Base-by-base conservation (phyloP, 768 basidiomycete species). In the Favolaschia claudopus region DNA sequence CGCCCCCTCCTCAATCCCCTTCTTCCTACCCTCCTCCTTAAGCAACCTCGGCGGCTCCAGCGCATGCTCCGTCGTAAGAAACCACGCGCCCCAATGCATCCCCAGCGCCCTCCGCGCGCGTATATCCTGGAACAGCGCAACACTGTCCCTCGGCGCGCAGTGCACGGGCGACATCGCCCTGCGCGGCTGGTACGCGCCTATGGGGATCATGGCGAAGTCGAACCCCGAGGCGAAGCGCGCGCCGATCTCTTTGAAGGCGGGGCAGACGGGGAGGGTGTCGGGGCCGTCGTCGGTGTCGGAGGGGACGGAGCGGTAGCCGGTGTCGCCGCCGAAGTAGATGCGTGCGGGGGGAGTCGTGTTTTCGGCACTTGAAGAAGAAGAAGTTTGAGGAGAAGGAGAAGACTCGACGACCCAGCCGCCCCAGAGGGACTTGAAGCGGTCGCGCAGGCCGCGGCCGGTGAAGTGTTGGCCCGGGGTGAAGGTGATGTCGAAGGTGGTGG, bases 161-260 rank as follows among this genome's bases (percentile, higher is more conserved):
- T 91, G 89, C 12, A 89, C 74, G n/a, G 81, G 73, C 13, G 81
- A 84, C 82, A 87, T 83, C 65, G 79, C 76, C 28, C 72, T 65
- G n/a, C 85, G 75, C 1, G 88, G 87, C 6, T 70, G 58, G 70
- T 88, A 89, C 8, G 85, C 87, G 4, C 90, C 83, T n/a, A 89
- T 89, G 0, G 90, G 89, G 56, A 92, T 86, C 70, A 90, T 69
- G 5, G 87, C 87, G 29, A 91, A 72, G 67, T 91, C 89, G 63
- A 92, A 87, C 0, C 79, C 81, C n/a, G n/a, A n/a, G 0, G 87
- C 88, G 60, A 85, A 85, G 12, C 68, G 70, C 44, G 82, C 76
- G 2, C 91, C 91, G 47, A 93, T 87, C 70, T 89, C 82, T 66
- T 81, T 80, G 71, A 93, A 93, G 5, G 82, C 90, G 6, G 91